Evolutionary conservation across 352 stramenopile genomes (phyloP).

Genomic region (Phytopythium litorale): DNA sequence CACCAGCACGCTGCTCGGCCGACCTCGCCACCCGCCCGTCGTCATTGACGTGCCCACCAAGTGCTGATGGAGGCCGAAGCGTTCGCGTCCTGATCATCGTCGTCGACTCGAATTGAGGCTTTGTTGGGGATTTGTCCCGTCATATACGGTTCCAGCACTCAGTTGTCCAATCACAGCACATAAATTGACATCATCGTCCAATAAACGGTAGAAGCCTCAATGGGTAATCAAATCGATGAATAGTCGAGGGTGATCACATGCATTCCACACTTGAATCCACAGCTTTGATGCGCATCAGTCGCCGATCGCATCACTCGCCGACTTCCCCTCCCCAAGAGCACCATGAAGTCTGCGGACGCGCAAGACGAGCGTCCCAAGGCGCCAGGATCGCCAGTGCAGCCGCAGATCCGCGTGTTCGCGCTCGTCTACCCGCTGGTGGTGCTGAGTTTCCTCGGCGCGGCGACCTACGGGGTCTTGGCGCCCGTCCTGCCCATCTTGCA

Average conservation of each 20-base stretch:
- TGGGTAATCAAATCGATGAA: not conserved
- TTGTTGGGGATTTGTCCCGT: not conserved
- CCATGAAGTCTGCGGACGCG: not conserved
- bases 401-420: conserved; percentile 2
- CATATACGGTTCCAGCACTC: not conserved
- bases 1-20: conserved; percentile 62
- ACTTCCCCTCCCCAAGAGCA: not conserved
- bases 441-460: conserved; percentile 41
- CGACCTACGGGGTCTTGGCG: conserved; percentile 53
- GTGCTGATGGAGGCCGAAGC: conserved; percentile 19
- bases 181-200: not conserved
- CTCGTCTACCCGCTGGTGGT: conserved; percentile 34
- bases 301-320: not conserved
- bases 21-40: conserved; percentile 56
- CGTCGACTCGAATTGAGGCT: not conserved
- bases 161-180: not conserved
- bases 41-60: conserved; percentile 75
- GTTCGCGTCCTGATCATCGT: not conserved
- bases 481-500: conserved; percentile 62
- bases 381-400: not conserved
- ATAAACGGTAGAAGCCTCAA: not conserved
- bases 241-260: not conserved
- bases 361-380: not conserved
- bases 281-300: not conserved
- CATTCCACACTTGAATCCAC: not conserved